Conservation (phyloP, 495 filamentous ascomycete genomes). For the Hypoxylon perforatum region DNA sequence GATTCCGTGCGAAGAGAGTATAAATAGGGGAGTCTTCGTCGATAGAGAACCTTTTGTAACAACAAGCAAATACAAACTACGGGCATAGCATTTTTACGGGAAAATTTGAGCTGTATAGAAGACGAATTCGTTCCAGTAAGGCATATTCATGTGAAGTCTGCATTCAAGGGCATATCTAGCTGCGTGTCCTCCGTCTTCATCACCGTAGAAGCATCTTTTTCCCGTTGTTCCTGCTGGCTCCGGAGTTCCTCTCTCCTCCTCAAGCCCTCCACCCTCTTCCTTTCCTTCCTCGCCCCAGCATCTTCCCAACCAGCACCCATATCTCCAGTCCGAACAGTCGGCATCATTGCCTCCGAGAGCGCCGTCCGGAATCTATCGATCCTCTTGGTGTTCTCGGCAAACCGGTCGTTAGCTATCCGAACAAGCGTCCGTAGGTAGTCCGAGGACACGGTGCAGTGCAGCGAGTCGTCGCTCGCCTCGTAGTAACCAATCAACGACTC, state of each 20-base stretch:
- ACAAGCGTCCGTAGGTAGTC: constrained; percentile 72
- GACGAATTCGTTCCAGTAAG: constrained; percentile 10
- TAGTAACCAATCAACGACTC: constrained; percentile 80
- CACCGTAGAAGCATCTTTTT: not conserved
- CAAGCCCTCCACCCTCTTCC: constrained; percentile 72
- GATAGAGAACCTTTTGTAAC: constrained; percentile 38
- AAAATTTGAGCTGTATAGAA: constrained; percentile 42
- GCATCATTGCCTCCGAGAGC: constrained; percentile 49
- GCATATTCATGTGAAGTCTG: constrained; percentile 39
- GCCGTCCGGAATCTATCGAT: constrained; percentile 68
- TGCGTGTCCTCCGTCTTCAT: constrained; percentile 25
- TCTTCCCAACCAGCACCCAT: constrained; percentile 65
- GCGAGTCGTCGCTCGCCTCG: constrained; percentile 47
- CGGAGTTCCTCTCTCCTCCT: constrained; percentile 53
- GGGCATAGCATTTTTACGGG: constrained; percentile 36
- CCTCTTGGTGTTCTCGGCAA: constrained; percentile 76
- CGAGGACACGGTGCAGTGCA: constrained; percentile 60
- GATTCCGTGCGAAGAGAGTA: too few relatives aligned
- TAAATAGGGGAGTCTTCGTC: not conserved
- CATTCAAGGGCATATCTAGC: constrained; percentile 36
- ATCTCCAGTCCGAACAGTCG: constrained; percentile 34
- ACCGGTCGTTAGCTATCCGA: constrained; percentile 77
- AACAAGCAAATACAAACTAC: constrained; percentile 37
- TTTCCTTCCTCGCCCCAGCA: constrained; percentile 63
- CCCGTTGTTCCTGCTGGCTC: constrained; percentile 21